phyloP scores from a whole-genome alignment of 345 rosid genomes.

The Angophora floribunda region DNA sequence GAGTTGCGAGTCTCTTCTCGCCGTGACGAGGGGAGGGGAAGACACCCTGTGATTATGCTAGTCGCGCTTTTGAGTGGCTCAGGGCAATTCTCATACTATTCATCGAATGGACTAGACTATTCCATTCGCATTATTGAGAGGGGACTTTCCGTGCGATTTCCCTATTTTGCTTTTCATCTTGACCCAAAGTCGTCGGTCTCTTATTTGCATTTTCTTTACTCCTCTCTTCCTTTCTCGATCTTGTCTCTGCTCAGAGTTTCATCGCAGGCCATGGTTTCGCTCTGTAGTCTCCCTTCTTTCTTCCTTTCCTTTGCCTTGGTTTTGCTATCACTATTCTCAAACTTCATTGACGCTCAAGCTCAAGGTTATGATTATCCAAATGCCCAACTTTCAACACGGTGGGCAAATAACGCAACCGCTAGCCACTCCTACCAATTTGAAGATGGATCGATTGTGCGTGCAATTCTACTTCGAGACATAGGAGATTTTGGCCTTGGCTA shows the following conservation, averaged over 20 bases:
- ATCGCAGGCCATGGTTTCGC: neutral
- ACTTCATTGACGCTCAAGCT: neutral
- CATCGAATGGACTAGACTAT: neutral
- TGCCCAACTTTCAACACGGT: neutral
- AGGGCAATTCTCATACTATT: no score
- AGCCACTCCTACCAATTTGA: rapidly evolving
- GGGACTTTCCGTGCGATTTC: neutral
- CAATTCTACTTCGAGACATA: neutral
- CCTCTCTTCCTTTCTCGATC: neutral
- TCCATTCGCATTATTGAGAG: neutral
- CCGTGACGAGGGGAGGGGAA: neutral
- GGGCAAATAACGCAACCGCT: neutral
- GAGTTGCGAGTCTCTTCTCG: neutral
- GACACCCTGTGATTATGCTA: no score
- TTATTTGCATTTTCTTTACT: neutral
- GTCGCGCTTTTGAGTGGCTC: no score
- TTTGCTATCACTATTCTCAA: neutral
- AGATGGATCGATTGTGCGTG: neutral
- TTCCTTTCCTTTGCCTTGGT: neutral
- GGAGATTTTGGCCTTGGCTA: neutral
- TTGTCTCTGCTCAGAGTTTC: neutral
- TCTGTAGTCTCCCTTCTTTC: neutral
- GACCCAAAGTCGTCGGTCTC: neutral
- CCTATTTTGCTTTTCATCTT: neutral
- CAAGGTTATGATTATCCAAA: neutral